Base-by-base conservation (phyloP, 2,329 filamentous ascomycete species). In the Penicillium sp. region DNA sequence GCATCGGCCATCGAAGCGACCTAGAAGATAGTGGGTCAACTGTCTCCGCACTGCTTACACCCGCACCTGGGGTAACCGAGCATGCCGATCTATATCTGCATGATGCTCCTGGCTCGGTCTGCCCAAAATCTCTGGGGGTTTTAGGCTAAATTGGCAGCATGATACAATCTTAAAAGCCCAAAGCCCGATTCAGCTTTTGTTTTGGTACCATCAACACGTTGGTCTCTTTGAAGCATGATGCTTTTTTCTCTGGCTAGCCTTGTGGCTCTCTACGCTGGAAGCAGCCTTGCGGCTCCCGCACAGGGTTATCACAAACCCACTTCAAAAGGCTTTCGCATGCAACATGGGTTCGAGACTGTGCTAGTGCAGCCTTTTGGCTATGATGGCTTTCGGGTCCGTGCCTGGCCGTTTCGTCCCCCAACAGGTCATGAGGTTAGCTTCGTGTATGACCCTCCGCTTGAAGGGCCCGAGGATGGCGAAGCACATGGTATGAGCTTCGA, bases 321-420 rank as follows among this genome's bases (percentile, higher is more conserved):
- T 20, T 55, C 53, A 1, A 59, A 56, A 6, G 60, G 60, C 1
- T 54, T 69, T 29, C 59, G 58, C 8, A 62, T 69, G 45, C 61
- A 66, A 26, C 67, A 70, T 59, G 68, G 68, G 7, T 68, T 68
- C 34, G 68, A 70, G 50, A 67, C 63, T 2, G 54, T 70, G 1
- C 55, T 70, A 1, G 63, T 70, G 4, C 67, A 70, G 42, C 68
- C 67, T 9, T 70, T 63, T 54, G 68, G 68, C 10, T 68, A 67
- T 40, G 68, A 70, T 51, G 68, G 68, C 1, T 69, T 70, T 39
- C 62, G 68, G 6, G 64, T 70, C 4, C 61, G 68, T 43, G 67
- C 68, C 6, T 70, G 67, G 68, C 64, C 67, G 0, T 69, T 64
- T 49, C 55, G 63, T 9, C 65, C 65, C 20, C 59, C 59, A 6